Conservation (phyloP, 768 basidiomycete species). For the Russula sp. region DNA sequence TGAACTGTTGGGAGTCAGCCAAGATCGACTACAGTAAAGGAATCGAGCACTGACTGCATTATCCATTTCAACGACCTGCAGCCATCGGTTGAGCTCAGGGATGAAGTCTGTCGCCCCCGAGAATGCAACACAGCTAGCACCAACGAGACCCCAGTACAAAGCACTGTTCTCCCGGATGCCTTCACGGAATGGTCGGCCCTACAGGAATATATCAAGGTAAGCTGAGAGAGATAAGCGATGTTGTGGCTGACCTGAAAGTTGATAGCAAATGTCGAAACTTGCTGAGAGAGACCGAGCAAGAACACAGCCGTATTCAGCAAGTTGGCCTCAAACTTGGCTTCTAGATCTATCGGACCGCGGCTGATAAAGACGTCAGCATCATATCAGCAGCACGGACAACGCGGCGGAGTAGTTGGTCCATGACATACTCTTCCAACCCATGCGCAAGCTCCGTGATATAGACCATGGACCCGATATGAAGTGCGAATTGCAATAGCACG, state of each 20-base stretch:
- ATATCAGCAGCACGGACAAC: background rate
- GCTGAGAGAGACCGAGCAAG: constrained; percentile 90
- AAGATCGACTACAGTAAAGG: background rate
- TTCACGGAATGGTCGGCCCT: constrained; percentile 97
- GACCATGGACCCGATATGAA: constrained; percentile 85
- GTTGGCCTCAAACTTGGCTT: constrained; percentile 94
- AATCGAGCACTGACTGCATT: constrained; percentile 46
- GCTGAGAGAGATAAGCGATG: background rate
- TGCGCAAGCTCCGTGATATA: constrained; percentile 91
- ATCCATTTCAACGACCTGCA: constrained; percentile 94
- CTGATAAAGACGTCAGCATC: constrained; percentile 33
- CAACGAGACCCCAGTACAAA: constrained; percentile 88
- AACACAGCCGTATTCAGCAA: constrained; percentile 96
- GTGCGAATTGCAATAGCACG: constrained; percentile 86
- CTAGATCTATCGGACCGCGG: constrained; percentile 78
- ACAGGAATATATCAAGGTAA: constrained; percentile 5
- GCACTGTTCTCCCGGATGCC: constrained; percentile 94
- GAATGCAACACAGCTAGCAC: constrained; percentile 86
- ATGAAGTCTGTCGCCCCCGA: constrained; percentile 90
- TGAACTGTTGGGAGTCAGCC: constrained; percentile 57
- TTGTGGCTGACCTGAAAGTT: constrained; percentile 74
- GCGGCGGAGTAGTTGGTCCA: background rate
- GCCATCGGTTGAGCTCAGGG: constrained; percentile 93
- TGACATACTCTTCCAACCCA: constrained; percentile 65
- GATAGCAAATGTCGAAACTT: constrained; percentile 97